These are phyloP conservation scores for Scalesia atractyloides DNA, from an alignment of 129 eudicot species.

Conservation along the genomic window DNA sequence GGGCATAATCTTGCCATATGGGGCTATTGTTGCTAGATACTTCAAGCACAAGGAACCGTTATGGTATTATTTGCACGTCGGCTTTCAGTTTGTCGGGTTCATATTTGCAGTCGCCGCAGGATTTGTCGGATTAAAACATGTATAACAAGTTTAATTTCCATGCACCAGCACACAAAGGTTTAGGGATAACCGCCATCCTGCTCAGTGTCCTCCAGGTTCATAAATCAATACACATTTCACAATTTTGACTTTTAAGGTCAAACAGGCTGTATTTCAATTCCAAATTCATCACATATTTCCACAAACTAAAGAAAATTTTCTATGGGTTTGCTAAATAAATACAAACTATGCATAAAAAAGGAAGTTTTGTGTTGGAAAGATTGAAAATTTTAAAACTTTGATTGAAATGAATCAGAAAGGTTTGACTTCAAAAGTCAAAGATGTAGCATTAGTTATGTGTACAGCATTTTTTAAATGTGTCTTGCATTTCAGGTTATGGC, in stretches of 20 bases:
- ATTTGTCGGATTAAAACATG: slow-evolving; percentile 64
- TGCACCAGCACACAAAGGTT: slow-evolving; percentile 70
- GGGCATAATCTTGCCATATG: slow-evolving; percentile 80
- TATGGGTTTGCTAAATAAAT: background rate
- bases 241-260: slow-evolving; percentile 10
- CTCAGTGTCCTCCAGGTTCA: slow-evolving; percentile 81
- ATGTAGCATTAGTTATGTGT: background rate
- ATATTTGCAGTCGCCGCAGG: slow-evolving; percentile 59
- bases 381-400: background rate
- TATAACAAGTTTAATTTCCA: slow-evolving; percentile 47
- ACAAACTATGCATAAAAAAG: background rate
- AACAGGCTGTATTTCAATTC: background rate
- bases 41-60: slow-evolving; percentile 63
- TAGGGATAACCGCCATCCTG: slow-evolving; percentile 66
- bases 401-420: background rate
- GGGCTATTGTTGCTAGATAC: slow-evolving; percentile 80
- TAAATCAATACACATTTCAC: background rate
- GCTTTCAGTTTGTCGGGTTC: slow-evolving; percentile 73
- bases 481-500: slow-evolving; percentile 69
- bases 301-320: background rate
- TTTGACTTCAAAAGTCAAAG: slow-evolving; percentile 19
- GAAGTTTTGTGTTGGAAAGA: background rate
- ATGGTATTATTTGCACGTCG: slow-evolving; percentile 76
- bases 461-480: slow-evolving; percentile 1
- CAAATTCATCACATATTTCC: background rate